Conservation (phyloP, 1,139 yeast genomes). For the Geotrichum carabidarum region DNA sequence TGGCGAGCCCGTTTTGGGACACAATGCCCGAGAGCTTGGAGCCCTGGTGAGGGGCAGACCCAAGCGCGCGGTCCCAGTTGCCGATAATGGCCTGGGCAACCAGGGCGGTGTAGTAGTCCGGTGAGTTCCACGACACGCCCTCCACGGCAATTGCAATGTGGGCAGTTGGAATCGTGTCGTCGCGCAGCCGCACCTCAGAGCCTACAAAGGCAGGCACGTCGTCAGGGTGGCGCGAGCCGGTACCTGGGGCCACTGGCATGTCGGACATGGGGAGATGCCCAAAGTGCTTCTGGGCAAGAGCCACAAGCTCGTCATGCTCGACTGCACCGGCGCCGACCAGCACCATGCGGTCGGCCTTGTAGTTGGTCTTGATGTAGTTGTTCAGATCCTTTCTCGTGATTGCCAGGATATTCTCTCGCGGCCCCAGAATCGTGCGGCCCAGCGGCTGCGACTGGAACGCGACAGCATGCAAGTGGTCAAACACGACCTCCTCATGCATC, state of each 20-base stretch:
- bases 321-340: conserved; percentile 94
- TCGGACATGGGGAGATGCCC: conserved; percentile 68
- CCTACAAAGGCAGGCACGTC: conserved; percentile 79
- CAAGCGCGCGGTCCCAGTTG: conserved; percentile 93
- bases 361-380: conserved; percentile 75
- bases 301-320: conserved; percentile 76
- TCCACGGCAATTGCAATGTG: conserved; percentile 94
- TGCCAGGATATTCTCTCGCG: conserved; percentile 78
- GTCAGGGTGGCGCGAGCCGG: conserved; percentile 53
- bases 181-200: conserved; percentile 80
- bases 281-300: conserved; percentile 68
- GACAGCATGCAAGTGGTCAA: conserved; percentile 91
- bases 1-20: conserved; percentile 75
- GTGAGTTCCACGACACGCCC: conserved; percentile 96
- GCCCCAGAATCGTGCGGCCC: conserved; percentile 97
- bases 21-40: conserved; percentile 76
- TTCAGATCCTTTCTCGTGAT: conserved; percentile 72
- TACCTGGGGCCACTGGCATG: conserved; percentile 62
- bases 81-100: conserved; percentile 97
- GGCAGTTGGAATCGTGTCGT: conserved; percentile 77
- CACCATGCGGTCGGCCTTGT: conserved; percentile 96
- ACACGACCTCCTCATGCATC: conserved; percentile 96
- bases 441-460: conserved; percentile 87
- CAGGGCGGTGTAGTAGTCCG: conserved; percentile 90
- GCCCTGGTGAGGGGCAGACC: conserved; percentile 82